Conservation (phyloP, 2,329 filamentous ascomycete genomes). For the Penicillium sp. region DNA sequence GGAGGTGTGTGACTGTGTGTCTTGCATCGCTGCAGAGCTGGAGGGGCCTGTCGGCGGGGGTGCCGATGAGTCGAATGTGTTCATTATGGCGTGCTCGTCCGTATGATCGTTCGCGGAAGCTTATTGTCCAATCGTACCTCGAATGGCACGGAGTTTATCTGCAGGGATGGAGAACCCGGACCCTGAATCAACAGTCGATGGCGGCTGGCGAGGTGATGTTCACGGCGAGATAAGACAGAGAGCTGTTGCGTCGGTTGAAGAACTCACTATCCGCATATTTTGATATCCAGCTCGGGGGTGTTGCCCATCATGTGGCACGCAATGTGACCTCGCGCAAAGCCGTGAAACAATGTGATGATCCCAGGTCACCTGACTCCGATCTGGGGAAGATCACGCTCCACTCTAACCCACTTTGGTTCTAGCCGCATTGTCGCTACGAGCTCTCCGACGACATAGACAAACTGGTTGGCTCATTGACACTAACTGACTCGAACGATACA, state of each 20-base stretch:
- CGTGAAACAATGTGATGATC: neutral
- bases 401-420: neutral
- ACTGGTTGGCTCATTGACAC: no score
- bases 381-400: constrained; percentile 10
- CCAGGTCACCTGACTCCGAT: constrained; percentile 7
- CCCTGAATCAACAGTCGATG: neutral
- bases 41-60: constrained; percentile 20
- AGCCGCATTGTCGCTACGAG: neutral
- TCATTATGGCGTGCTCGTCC: constrained; percentile 39
- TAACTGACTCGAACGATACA: neutral
- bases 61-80: constrained; percentile 30
- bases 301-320: constrained; percentile 11
- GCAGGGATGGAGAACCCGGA: constrained; percentile 8
- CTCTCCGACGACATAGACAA: neutral
- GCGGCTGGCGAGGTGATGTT: neutral
- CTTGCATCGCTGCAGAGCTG: constrained; percentile 11
- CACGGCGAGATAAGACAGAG: neutral
- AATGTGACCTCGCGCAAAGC: constrained; percentile 3
- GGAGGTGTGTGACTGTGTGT: constrained; percentile 21
- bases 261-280: neutral
- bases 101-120: constrained; percentile 10
- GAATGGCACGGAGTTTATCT: constrained; percentile 8
- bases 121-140: constrained; percentile 17
- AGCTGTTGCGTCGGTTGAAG: constrained; percentile 17
- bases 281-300: neutral